Conservation (phyloP, 2,329 filamentous ascomycete species). For the Penicillium sp. region DNA sequence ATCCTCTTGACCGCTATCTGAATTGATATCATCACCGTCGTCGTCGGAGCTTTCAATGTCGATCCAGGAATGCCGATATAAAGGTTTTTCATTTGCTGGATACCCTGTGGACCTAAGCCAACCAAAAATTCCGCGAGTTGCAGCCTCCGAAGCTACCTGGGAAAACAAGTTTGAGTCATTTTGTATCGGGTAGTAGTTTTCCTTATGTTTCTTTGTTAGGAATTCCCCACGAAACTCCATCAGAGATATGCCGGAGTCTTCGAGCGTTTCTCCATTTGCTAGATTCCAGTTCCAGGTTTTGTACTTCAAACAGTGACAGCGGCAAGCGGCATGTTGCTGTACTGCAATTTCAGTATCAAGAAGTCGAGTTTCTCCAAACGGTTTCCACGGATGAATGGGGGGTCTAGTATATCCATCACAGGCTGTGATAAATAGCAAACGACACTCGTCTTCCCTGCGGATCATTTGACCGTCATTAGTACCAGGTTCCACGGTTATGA, state of each 20-base stretch:
- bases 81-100: constrained; percentile 8
- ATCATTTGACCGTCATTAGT: not conserved
- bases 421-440: not conserved
- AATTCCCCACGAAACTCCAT: not conserved
- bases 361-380: not conserved
- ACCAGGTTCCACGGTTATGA: not conserved
- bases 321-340: not conserved
- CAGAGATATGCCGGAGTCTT: not conserved
- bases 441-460: not conserved
- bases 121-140: constrained; percentile 14
- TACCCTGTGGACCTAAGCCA: constrained; percentile 17
- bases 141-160: constrained; percentile 1
- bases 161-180: not conserved
- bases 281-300: not conserved
- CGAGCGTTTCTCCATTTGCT: not conserved
- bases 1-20: not conserved
- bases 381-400: not conserved
- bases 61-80: constrained; percentile 16
- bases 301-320: not conserved
- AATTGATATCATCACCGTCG: constrained; percentile 1
- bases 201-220: not conserved
- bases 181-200: not conserved
- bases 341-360: not conserved
- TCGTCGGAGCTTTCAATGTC: constrained; percentile 13
- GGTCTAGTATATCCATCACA: not conserved